Conservation (phyloP, 306 rosid species). For the Dryas drummondii region DNA sequence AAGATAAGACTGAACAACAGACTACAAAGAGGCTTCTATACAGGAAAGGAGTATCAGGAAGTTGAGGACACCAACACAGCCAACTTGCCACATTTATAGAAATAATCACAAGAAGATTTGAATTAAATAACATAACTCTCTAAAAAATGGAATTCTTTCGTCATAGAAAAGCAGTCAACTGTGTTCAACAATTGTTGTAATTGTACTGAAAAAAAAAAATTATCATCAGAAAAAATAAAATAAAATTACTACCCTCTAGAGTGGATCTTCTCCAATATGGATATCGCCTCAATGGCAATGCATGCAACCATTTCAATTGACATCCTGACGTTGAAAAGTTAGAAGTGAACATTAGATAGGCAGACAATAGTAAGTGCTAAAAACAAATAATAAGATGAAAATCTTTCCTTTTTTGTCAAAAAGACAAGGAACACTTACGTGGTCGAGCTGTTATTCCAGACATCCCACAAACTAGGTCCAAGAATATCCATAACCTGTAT, state of each 20-base stretch:
- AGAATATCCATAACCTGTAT: slow-evolving; percentile 56
- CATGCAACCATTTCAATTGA: slow-evolving; percentile 60
- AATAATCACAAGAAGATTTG: not conserved
- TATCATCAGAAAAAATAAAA: slow-evolving; percentile 20
- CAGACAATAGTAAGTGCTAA: not conserved
- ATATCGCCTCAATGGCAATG: slow-evolving; percentile 54
- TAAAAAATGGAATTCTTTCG: not conserved
- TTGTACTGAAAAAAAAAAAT: not conserved
- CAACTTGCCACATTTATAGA: not conserved
- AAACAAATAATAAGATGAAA: not conserved
- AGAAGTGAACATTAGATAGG: not conserved
- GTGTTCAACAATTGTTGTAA: not conserved
- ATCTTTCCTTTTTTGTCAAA: not conserved
- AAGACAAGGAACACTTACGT: slow-evolving; percentile 32
- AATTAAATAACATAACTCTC: not conserved
- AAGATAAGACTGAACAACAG: not conserved
- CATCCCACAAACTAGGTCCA: slow-evolving; percentile 57
- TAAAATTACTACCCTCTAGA: slow-evolving; percentile 39
- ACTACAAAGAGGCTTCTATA: not conserved
- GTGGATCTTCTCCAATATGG: slow-evolving; percentile 57
- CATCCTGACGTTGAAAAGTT: slow-evolving; percentile 37
- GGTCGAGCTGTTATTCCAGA: slow-evolving; percentile 51
- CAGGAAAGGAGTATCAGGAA: not conserved
- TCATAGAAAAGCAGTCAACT: not conserved
- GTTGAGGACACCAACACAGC: not conserved